Evolutionary conservation across 768 basidiomycete genomes (phyloP).

Genomic region (Pleurotus sapidus): DNA sequence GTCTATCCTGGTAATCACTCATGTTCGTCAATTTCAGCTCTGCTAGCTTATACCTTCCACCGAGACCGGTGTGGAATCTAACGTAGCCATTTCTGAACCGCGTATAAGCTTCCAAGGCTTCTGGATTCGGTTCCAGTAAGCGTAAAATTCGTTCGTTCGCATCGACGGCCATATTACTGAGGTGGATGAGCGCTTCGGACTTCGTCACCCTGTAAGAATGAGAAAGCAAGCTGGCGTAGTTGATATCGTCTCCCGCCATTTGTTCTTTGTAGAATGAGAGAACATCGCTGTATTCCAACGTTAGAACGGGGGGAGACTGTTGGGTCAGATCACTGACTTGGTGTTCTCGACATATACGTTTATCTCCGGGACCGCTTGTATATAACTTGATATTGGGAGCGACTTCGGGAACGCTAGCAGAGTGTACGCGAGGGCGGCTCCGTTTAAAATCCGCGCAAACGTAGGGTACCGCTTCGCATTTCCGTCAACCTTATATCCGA

Average conservation of each 20-base stretch:
- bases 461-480: constrained; percentile 6
- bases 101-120: constrained; percentile 14
- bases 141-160: constrained; percentile 16
- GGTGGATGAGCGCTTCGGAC: constrained; percentile 12
- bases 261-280: constrained; percentile 29
- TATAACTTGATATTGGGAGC: constrained; percentile 22
- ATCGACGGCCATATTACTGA: constrained; percentile 14
- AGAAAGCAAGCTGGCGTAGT: constrained; percentile 20
- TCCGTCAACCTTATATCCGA: not conserved
- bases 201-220: constrained; percentile 12
- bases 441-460: constrained; percentile 17
- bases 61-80: constrained; percentile 15
- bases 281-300: constrained; percentile 19
- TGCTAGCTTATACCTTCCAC: constrained; percentile 13
- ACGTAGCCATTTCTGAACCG: constrained; percentile 16
- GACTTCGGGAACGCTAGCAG: constrained; percentile 27
- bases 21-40: not conserved
- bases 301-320: too few species aligned
- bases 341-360: constrained; percentile 19
- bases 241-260: constrained; percentile 17
- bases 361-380: constrained; percentile 32
- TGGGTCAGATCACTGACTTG: constrained; percentile 22
- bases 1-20: not conserved
- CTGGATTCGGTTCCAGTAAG: constrained; percentile 14
- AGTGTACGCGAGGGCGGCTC: constrained; percentile 23